Evolutionary conservation across 2,329 filamentous ascomycete species (phyloP), one percentile per base, ranked within the genome.

Genomic region (Pseudogymnoascus sp.): DNA sequence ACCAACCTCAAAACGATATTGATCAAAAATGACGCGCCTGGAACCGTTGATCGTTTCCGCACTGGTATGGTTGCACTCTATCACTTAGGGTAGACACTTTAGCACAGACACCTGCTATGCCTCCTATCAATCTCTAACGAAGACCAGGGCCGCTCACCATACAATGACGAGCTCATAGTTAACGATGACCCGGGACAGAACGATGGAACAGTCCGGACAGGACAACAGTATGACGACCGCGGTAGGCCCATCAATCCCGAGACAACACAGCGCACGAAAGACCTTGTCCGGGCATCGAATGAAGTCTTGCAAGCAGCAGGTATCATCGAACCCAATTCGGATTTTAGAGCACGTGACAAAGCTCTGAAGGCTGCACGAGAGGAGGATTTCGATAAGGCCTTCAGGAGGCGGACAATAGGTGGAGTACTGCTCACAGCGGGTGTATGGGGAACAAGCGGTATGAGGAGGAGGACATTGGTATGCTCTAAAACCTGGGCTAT

Each of bases 221-320:
- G 36, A 8, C 73, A 74, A 60, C 66, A 67, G 63, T 75, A 74
- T 59, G 71, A 74, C 50, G 68, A 70, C 13, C 69, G 70, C 62
- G 73, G 73, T 4, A 70, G 69, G 57, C 72, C 73, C 5, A 67
- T 68, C 44, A 74, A 74, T 59, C 69, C 69, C 3, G 71, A 73
- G 47, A 74, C 71, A 9, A 73, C 68, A 62, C 66, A 70, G 17
- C 65, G 70, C 47, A 70, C 73, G 42, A 68, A 69, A 59, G 72
- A 74, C 15, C 69, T 73, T 26, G 69, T 74, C 23, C 68, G 72
- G 31, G 72, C 73, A 19, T 71, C 72, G 35, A 75, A 75, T 62
- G 73, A 75, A 66, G 73, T 75, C 28, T 72, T 75, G 71, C 69
- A 72, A 61, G 71, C 71, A 28, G 73, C 72, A 10, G 73, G 73